These are phyloP conservation scores for Marasmius sp. DNA, from an alignment of 1,284 basidiomycete species.

Conservation along the genomic window DNA sequence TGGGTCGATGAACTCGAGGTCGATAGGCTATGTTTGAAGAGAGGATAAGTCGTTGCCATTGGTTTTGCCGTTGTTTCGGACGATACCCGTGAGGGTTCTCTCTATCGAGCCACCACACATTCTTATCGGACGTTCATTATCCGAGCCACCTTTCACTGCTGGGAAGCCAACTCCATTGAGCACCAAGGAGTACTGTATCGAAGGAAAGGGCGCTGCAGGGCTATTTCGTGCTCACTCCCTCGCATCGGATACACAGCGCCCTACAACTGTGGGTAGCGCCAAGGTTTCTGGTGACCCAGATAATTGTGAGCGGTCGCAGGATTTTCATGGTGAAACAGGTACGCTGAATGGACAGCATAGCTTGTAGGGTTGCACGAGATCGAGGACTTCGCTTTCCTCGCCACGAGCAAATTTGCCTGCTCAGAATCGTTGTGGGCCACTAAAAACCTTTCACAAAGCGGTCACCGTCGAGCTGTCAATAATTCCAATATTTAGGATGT, in stretches of 20 bases:
- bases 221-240: slow-evolving; percentile 51
- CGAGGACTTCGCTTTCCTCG: too few relatives aligned
- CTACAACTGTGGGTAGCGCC: slow-evolving; percentile 4
- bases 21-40: slow-evolving; percentile 37
- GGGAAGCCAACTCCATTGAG: slow-evolving; percentile 52
- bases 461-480: too few relatives aligned
- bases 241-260: slow-evolving; percentile 34
- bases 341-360: too few relatives aligned
- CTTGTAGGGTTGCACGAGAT: too few relatives aligned
- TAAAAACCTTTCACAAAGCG: too few relatives aligned
- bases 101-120: neutral
- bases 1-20: slow-evolving; percentile 49
- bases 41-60: slow-evolving; percentile 39
- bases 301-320: slow-evolving; percentile 24
- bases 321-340: too few relatives aligned
- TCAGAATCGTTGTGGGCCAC: too few relatives aligned
- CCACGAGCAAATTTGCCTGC: too few relatives aligned
- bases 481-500: too few relatives aligned
- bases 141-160: slow-evolving; percentile 27
- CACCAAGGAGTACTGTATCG: slow-evolving; percentile 47
- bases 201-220: slow-evolving; percentile 40
- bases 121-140: neutral
- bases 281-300: neutral
- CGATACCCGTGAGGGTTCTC: slow-evolving; percentile 42
- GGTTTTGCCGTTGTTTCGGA: slow-evolving; percentile 47